Conservation (phyloP, 1,139 yeast genomes). For the Saccharomyces hybrid region DNA sequence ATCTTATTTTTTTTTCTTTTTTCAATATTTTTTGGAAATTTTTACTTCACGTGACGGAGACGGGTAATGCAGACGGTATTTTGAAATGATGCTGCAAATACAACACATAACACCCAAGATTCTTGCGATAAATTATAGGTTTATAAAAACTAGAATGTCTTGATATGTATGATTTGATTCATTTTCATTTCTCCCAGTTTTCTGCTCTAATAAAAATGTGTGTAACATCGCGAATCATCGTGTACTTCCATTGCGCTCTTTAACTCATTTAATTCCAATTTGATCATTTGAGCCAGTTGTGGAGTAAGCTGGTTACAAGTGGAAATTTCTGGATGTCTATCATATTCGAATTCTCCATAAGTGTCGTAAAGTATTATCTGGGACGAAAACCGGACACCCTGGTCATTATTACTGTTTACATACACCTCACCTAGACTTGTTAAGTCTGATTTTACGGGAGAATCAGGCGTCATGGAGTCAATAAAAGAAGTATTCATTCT, state of each 20-base stretch:
- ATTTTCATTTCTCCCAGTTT: background rate
- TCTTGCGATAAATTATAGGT: background rate
- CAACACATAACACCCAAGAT: no score
- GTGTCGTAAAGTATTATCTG: conserved; percentile 83
- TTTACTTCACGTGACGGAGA: background rate
- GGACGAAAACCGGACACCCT: conserved; percentile 66
- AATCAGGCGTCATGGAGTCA: conserved; percentile 3
- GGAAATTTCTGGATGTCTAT: conserved; percentile 87
- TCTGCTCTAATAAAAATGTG: conserved; percentile 59
- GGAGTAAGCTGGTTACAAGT: conserved; percentile 94
- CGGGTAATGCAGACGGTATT: background rate
- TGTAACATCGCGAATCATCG: conserved; percentile 65
- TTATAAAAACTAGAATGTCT: background rate
- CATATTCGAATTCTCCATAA: conserved; percentile 77
- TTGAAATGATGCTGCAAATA: background rate
- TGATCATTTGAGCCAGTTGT: conserved; percentile 75
- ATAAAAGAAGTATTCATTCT: conserved; percentile 36
- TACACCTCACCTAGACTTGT: background rate
- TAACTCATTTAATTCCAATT: conserved; percentile 73
- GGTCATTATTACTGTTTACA: background rate
- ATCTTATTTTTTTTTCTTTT: background rate
- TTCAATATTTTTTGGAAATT: background rate
- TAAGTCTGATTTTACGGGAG: conserved; percentile 1
- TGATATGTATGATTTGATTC: conserved; percentile 1
- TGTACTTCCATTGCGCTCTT: conserved; percentile 80